phyloP scores from a whole-genome alignment of 1,284 basidiomycete species.

The Xerocomus minutiporus region DNA sequence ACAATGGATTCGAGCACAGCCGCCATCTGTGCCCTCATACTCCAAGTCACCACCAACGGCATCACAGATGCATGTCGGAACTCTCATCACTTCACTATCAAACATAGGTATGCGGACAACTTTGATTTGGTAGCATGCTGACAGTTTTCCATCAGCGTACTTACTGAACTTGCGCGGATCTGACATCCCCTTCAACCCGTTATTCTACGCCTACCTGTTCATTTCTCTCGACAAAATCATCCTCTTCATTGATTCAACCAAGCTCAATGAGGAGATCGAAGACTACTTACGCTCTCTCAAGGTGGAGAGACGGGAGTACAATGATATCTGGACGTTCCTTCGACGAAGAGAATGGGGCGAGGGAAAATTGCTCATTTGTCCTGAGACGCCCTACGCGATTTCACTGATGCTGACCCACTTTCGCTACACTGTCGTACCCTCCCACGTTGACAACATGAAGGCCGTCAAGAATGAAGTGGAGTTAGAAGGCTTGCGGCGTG shows the following conservation, averaged over 20 bases:
- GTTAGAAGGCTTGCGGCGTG: conserved; percentile 75
- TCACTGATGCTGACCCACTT: conserved; percentile 75
- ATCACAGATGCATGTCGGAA: conserved; percentile 60
- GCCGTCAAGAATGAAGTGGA: conserved; percentile 86
- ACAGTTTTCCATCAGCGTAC: conserved; percentile 22
- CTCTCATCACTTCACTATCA: conserved; percentile 57
- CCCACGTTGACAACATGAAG: conserved; percentile 75
- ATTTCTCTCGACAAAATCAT: conserved; percentile 56
- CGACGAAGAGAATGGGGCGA: conserved; percentile 69
- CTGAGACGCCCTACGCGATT: conserved; percentile 73
- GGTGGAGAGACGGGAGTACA: conserved; percentile 64
- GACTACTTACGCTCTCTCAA: conserved; percentile 58
- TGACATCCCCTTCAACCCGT: conserved; percentile 84
- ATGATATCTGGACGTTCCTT: conserved; percentile 79
- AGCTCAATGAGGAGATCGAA: conserved; percentile 51
- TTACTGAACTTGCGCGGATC: conserved; percentile 56
- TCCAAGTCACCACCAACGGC: conserved; percentile 57
- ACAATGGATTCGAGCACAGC: conserved; percentile 59
- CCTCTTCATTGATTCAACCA: conserved; percentile 67
- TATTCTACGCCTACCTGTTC: conserved; percentile 83
- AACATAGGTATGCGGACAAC: conserved; percentile 50
- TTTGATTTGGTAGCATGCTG: conserved; percentile 1
- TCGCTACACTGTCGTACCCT: conserved; percentile 65
- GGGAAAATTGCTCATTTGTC: conserved; percentile 68
- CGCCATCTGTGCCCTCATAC: conserved; percentile 57